Conservation (phyloP, 2,329 filamentous ascomycete species). For the Sphaerostilbella broomeana region DNA sequence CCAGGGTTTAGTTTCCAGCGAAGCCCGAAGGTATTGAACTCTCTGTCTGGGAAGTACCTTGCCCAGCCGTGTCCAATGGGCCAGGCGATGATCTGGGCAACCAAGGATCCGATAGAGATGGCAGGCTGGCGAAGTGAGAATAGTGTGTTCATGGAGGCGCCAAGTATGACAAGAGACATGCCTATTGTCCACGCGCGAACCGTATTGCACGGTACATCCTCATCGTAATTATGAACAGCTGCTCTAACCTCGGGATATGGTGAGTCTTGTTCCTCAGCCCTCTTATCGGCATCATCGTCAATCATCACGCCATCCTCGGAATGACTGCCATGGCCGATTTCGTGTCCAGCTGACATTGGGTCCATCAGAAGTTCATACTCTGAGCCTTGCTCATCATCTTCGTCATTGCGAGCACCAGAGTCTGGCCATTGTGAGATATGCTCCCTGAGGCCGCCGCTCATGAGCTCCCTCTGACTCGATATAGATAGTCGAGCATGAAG, state of each 20-base stretch:
- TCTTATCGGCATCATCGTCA: conserved; percentile 23
- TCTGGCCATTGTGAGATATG: conserved; percentile 37
- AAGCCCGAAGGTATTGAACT: conserved; percentile 46
- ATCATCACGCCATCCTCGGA: conserved; percentile 17
- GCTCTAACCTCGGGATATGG: conserved; percentile 62
- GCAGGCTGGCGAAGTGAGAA: conserved; percentile 57
- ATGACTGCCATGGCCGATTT: conserved; percentile 20
- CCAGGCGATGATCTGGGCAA: conserved; percentile 59
- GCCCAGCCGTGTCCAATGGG: conserved; percentile 58
- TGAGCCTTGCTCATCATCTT: conserved; percentile 40
- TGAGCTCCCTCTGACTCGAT: conserved; percentile 21
- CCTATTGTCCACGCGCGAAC: conserved; percentile 60
- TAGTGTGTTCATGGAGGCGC: conserved; percentile 56
- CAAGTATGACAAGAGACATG: conserved; percentile 47
- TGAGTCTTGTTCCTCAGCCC: conserved; percentile 46
- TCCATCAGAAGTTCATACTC: conserved; percentile 53
- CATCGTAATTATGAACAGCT: conserved; percentile 58
- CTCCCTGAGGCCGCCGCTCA: conserved; percentile 22
- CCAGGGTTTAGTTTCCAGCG: conserved; percentile 57
- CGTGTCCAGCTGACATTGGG: conserved; percentile 38
- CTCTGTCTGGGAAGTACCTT: conserved; percentile 42
- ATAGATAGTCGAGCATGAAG: conserved; percentile 22
- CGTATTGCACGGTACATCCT: conserved; percentile 60
- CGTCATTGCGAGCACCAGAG: conserved; percentile 32
- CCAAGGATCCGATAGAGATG: conserved; percentile 53